Evolutionary conservation across 2,329 filamentous ascomycete genomes (phyloP).

Genomic region (Trichoderma atroviride): DNA sequence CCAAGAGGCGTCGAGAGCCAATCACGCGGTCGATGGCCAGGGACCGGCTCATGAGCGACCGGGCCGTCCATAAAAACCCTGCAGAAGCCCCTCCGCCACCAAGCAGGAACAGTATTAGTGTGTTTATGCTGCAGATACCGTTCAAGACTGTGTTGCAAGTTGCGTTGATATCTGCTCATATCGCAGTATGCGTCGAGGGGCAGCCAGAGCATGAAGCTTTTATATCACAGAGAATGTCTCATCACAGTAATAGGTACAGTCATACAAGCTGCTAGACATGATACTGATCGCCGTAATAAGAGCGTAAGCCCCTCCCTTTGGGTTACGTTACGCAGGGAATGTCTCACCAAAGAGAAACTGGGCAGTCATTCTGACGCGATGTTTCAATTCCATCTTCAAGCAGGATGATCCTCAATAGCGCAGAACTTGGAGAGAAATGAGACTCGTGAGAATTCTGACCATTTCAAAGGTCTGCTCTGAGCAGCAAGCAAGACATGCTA

Average conservation of each 20-base stretch:
- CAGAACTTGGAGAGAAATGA: not conserved
- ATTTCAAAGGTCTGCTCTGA: not conserved
- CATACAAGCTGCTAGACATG: not conserved
- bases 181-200: too few species aligned
- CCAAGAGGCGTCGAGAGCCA: not conserved
- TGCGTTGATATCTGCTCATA: too few species aligned
- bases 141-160: not conserved
- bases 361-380: not conserved
- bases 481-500: not conserved
- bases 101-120: conserved; percentile 9
- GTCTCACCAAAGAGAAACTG: not conserved
- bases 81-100: conserved; percentile 17
- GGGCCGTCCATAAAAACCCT: conserved; percentile 17
- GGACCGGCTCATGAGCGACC: conserved; percentile 15
- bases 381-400: not conserved
- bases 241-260: not conserved
- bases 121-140: not conserved
- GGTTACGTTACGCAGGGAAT: not conserved
- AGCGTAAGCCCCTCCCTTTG: not conserved
- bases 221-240: not conserved
- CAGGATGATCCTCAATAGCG: not conserved
- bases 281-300: not conserved
- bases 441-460: not conserved
- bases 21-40: conserved; percentile 4
- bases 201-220: not conserved